Evolutionary conservation across 495 filamentous ascomycete species (phyloP).

Genomic region (Lasiosphaeria miniovina): DNA sequence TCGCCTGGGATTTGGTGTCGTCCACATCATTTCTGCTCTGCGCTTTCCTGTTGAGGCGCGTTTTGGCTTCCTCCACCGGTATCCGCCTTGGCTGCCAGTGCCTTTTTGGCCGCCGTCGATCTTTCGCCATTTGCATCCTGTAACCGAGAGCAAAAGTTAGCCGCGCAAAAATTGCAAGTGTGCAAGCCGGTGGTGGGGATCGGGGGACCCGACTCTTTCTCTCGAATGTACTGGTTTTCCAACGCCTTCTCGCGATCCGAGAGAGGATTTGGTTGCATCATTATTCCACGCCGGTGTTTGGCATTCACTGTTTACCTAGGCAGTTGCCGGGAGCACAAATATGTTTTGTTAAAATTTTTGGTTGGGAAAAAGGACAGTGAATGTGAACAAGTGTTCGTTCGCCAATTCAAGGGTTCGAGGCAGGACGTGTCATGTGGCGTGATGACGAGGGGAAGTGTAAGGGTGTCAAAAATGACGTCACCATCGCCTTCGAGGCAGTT

Average conservation of each 20-base stretch:
- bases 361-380: too few species aligned
- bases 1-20: background rate
- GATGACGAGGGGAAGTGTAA: too few species aligned
- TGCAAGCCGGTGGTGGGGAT: background rate
- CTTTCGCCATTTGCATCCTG: constrained; percentile 26
- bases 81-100: constrained; percentile 5
- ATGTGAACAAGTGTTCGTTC: too few species aligned
- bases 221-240: constrained; percentile 33
- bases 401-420: too few species aligned
- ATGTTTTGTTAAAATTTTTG: too few species aligned
- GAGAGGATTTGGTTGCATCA: constrained; percentile 25
- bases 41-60: background rate
- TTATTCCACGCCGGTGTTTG: constrained; percentile 21
- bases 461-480: too few species aligned
- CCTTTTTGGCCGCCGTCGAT: constrained; percentile 15
- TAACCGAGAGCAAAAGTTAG: background rate
- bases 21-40: background rate
- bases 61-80: background rate
- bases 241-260: constrained; percentile 31
- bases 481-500: too few species aligned
- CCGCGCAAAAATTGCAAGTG: too few species aligned
- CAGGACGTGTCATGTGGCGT: too few species aligned
- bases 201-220: constrained; percentile 26
- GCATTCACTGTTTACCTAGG: background rate
- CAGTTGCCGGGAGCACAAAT: too few species aligned